Percentiles rank a stretch among this genome's conserved stretches.
phyloP scores from a whole-genome alignment of 2,329 filamentous ascomycete genomes.

The Cladosporium sp. region DNA sequence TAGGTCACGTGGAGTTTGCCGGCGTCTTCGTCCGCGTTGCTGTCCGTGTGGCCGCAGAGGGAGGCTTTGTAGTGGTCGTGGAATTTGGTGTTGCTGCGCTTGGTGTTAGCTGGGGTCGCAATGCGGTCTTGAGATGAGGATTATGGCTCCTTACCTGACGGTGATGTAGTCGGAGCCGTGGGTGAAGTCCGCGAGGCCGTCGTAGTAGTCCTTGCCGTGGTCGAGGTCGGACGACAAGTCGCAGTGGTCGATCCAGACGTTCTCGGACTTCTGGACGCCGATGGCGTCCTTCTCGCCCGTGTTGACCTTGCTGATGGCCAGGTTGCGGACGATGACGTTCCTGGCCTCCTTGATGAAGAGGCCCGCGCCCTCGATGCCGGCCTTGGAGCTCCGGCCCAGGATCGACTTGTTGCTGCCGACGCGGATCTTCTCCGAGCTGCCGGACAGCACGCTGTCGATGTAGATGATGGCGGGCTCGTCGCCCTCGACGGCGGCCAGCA shows the following conservation, averaged over 20 bases:
- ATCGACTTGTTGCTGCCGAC: constrained; percentile 47
- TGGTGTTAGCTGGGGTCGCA: constrained; percentile 31
- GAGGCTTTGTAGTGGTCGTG: constrained; percentile 60
- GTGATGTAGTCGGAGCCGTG: constrained; percentile 59
- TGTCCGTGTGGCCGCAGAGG: constrained; percentile 55
- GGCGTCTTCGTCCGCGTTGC: constrained; percentile 52
- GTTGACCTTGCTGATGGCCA: constrained; percentile 47
- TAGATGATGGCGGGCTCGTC: constrained; percentile 38
- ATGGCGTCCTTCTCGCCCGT: constrained; percentile 45
- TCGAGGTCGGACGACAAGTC: constrained; percentile 56
- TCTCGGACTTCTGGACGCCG: constrained; percentile 41
- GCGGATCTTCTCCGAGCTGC: constrained; percentile 37
- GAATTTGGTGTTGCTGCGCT: constrained; percentile 34
- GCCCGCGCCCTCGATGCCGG: constrained; percentile 41
- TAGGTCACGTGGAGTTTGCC: constrained; percentile 60
- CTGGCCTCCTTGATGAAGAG: constrained; percentile 42
- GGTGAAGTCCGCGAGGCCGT: constrained; percentile 59
- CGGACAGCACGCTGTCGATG: constrained; percentile 41
- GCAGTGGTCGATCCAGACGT: constrained; percentile 62
- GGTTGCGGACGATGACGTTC: constrained; percentile 54
- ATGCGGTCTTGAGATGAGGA: neutral
- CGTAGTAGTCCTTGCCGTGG: constrained; percentile 64
- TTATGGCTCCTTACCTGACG: constrained; percentile 38
- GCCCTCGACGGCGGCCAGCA: constrained; percentile 32
- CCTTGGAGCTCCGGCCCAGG: constrained; percentile 42